These are phyloP conservation scores for Calonectria ilicicola DNA, from an alignment of 2,329 filamentous ascomycete genomes.

Conservation along the genomic window DNA sequence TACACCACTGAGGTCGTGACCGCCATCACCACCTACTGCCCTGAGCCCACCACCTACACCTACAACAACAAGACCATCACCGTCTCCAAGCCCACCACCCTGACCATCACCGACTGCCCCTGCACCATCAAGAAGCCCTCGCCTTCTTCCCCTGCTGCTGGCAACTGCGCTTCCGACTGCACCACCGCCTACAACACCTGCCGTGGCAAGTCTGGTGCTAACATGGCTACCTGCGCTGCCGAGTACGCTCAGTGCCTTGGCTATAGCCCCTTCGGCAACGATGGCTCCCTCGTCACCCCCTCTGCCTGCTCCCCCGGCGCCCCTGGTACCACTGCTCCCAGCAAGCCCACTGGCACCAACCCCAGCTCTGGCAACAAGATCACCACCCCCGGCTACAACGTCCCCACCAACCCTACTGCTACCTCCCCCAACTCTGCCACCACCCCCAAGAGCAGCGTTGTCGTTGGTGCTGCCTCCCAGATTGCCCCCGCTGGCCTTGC, in stretches of 20 bases:
- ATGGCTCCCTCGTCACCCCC: constrained; percentile 25
- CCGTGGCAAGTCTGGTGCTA: constrained; percentile 30
- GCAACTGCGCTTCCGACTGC: constrained; percentile 24
- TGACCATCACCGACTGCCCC: constrained; percentile 14
- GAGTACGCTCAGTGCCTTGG: constrained; percentile 40
- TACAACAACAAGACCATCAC: constrained; percentile 19
- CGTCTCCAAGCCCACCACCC: constrained; percentile 24
- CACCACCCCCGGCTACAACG: constrained; percentile 11
- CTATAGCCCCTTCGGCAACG: constrained; percentile 39
- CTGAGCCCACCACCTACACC: constrained; percentile 27
- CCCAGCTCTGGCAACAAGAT: constrained; percentile 13
- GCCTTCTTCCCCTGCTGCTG: not conserved
- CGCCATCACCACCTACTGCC: constrained; percentile 69
- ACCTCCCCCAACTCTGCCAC: constrained; percentile 28
- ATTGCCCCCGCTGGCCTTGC: constrained; percentile 67
- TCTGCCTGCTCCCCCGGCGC: constrained; percentile 34
- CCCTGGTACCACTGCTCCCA: constrained; percentile 33
- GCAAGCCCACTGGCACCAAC: not conserved
- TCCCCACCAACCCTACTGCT: constrained; percentile 31
- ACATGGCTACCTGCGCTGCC: constrained; percentile 40
- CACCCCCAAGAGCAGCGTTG: constrained; percentile 48
- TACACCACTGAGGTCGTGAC: constrained; percentile 69
- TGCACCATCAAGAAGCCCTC: constrained; percentile 10
- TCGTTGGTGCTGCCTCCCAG: constrained; percentile 69
- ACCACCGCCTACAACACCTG: constrained; percentile 30